Evolutionary conservation across 768 basidiomycete species (phyloP).

Genomic region (Podaxis sp.): DNA sequence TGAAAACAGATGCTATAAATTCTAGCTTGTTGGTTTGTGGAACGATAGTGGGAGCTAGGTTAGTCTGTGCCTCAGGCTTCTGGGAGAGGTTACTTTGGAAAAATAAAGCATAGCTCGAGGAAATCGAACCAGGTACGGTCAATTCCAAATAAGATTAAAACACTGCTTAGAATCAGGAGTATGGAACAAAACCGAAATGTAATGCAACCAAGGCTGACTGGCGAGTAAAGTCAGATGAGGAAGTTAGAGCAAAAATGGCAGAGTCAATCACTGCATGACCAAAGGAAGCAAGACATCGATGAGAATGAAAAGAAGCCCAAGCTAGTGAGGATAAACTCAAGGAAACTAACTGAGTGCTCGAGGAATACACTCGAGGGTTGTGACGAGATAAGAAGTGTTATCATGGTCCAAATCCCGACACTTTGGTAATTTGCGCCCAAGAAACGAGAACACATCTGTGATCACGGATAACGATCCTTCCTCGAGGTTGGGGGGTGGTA

Average conservation of each 20-base stretch:
- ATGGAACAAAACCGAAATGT: not conserved
- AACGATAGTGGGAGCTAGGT: not conserved
- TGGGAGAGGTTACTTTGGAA: not conserved
- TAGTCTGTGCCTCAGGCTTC: not conserved
- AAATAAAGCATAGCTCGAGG: not conserved
- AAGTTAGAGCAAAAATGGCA: constrained; percentile 3
- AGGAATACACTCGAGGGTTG: not conserved
- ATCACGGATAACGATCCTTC: not conserved
- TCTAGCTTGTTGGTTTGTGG: not conserved
- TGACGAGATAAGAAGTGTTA: not conserved
- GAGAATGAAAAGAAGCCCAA: not conserved
- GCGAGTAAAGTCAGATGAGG: not conserved
- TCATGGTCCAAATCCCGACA: not conserved
- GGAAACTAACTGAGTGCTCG: constrained; percentile 3
- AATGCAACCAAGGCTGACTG: not conserved
- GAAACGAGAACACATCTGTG: not conserved
- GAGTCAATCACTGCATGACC: constrained; percentile 1
- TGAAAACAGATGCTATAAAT: not conserved
- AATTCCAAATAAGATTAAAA: not conserved
- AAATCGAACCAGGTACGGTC: not conserved
- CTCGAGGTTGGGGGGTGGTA: not conserved
- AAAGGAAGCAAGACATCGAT: not conserved
- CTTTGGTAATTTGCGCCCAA: not conserved
- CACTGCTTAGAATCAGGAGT: not conserved
- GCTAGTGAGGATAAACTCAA: not conserved